Percentiles rank a stretch among this genome's conserved stretches.
phyloP scores from a whole-genome alignment of 768 basidiomycete species.

The Rhodotorula kratochvilovae region DNA sequence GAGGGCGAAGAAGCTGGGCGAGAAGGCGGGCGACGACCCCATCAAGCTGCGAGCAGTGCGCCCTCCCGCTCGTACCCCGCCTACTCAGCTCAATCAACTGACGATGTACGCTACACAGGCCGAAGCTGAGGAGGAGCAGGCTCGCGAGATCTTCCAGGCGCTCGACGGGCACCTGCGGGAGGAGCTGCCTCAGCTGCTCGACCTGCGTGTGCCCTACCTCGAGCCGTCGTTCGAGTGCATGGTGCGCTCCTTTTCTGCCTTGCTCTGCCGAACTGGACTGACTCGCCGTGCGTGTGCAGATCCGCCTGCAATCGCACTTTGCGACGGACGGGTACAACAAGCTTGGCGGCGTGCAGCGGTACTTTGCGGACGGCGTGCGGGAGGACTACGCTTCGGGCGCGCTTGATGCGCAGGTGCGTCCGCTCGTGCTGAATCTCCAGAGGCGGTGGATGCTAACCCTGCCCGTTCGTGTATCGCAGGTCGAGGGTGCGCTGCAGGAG shows the following conservation, averaged over 20 bases:
- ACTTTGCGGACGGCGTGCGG: conserved; percentile 33
- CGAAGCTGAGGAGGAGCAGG: conserved; percentile 91
- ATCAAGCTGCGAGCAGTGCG: conserved; percentile 78
- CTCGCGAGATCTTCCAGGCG: conserved; percentile 86
- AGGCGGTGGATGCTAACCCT: too few relatives aligned
- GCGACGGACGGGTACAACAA: conserved; percentile 98
- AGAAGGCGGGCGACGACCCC: conserved; percentile 95
- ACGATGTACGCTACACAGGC: too few relatives aligned
- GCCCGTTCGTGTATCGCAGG: too few relatives aligned
- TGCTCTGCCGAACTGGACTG: not conserved
- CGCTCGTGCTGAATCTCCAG: too few relatives aligned
- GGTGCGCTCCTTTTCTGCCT: conserved; percentile 52
- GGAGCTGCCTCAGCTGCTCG: conserved; percentile 86
- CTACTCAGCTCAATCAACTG: too few relatives aligned
- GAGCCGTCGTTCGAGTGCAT: conserved; percentile 98
- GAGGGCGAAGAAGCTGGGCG: conserved; percentile 78
- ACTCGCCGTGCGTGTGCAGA: conserved; percentile 10
- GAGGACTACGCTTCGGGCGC: conserved; percentile 97
- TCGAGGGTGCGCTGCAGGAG: conserved; percentile 93
- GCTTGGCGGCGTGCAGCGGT: conserved; percentile 88
- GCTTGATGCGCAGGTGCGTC: conserved; percentile 68
- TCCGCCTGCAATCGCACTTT: conserved; percentile 90
- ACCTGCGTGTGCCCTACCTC: conserved; percentile 93
- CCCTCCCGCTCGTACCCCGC: too few relatives aligned
- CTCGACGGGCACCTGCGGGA: conserved; percentile 86